Percentiles rank a stretch among this genome's conserved stretches.
phyloP scores from a whole-genome alignment of 768 basidiomycete species.

The Mycena maculata region DNA sequence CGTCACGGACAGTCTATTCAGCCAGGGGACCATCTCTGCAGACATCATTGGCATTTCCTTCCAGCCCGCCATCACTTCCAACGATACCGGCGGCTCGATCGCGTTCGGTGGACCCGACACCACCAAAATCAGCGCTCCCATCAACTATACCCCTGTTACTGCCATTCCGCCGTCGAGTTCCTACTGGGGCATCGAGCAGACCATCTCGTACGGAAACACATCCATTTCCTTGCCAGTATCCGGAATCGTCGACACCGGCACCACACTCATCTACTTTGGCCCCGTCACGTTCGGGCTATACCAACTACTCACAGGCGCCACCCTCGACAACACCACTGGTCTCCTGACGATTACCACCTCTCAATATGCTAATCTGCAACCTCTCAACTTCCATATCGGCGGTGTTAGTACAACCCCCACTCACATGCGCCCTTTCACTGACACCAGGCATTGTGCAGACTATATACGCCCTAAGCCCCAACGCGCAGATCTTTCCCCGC shows the following conservation, averaged over 20 bases:
- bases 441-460: constrained; percentile 23
- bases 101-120: constrained; percentile 56
- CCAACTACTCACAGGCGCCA: constrained; percentile 57
- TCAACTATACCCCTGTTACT: constrained; percentile 56
- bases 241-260: constrained; percentile 67
- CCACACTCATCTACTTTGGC: constrained; percentile 27
- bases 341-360: constrained; percentile 62
- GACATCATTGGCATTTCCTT: constrained; percentile 64
- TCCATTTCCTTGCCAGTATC: constrained; percentile 58
- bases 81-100: constrained; percentile 52
- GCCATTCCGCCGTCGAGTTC: constrained; percentile 49
- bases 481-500: constrained; percentile 51
- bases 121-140: constrained; percentile 55
- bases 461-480: constrained; percentile 53
- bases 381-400: constrained; percentile 66
- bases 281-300: constrained; percentile 53
- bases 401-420: constrained; percentile 49
- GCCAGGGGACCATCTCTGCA: constrained; percentile 51
- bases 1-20: constrained; percentile 66
- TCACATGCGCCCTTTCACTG: not conserved
- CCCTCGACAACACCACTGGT: constrained; percentile 54
- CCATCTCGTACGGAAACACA: constrained; percentile 60
- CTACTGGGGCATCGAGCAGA: constrained; percentile 74
- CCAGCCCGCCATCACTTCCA: constrained; percentile 53
- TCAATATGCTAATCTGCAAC: constrained; percentile 64